Evolutionary conservation across 805 yeast genomes (phyloP), one percentile per base, ranked within the genome.

Genomic region (Wickerhamomyces queroliae): DNA sequence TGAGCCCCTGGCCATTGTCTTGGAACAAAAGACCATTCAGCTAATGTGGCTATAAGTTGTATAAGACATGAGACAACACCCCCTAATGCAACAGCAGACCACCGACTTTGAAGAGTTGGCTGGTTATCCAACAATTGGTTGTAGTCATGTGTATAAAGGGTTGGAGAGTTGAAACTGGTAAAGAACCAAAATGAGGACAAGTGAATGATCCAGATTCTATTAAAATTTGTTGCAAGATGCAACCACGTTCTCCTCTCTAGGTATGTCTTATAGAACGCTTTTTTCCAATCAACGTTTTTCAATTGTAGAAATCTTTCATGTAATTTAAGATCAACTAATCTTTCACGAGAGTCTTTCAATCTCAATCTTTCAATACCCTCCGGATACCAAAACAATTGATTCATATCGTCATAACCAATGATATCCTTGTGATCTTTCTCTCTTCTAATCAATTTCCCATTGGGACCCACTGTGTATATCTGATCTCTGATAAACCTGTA

Each of bases 391-490:
- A 88, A 88, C 15, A 83, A 63, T 52, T 88, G 96, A 56, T 88
- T 88, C 56, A 87, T 76, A 59, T 88, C 96, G 62, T 88, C 96
- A 58, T 88, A 88, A 0, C 96, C 96, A 43, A 88, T 80, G 7
- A 78, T 75, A 33, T 72, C 66, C 17, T 74, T 69, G 55, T 88
- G 91, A 52, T 84, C 91, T 40, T 69, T 71, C 39, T 77, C 81
- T 4, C 65, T 63, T 26, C 67, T 67, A 20, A 65, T 59, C 49
- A 66, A 66, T 19, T 56, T 57, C 0, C 74, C 80, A 10, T 61
- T 64, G 2, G 53, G 49, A 80, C 83, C 63, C 3, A 58, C 51
- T 19, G 58, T 64, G 47, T 71, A 82, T 12, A 74, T 62, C 51
- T 78, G 83, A 42, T 69, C 72, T n/a, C 78, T 62, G 49, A 78